These are phyloP conservation scores for Neonectria magnoliae DNA, from an alignment of 2,329 filamentous ascomycete species.

Conservation along the genomic window DNA sequence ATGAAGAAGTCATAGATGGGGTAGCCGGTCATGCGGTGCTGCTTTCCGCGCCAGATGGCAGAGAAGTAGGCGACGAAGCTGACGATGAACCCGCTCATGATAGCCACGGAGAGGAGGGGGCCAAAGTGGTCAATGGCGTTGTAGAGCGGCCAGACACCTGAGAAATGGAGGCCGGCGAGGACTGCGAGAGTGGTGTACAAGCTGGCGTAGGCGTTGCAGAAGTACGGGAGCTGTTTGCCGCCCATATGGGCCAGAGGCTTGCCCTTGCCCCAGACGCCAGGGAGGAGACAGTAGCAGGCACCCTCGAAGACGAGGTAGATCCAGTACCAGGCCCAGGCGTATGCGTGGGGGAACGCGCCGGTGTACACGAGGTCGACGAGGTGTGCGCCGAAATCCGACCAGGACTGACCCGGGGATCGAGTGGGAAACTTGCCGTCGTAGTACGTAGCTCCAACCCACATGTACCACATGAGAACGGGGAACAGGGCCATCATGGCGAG, in stretches of 20 bases:
- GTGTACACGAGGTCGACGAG: conserved; percentile 79
- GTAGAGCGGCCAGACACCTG: conserved; percentile 87
- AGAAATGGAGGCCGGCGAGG: conserved; percentile 78
- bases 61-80: conserved; percentile 88
- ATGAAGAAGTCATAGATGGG: conserved; percentile 93
- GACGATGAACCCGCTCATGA: conserved; percentile 87
- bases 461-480: conserved; percentile 97
- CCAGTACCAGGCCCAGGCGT: conserved; percentile 96
- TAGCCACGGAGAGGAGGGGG: conserved; percentile 90
- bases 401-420: conserved; percentile 72
- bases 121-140: conserved; percentile 96
- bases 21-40: conserved; percentile 92
- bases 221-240: conserved; percentile 90
- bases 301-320: conserved; percentile 87
- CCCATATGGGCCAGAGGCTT: conserved; percentile 86
- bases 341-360: conserved; percentile 82
- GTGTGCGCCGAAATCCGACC: conserved; percentile 76
- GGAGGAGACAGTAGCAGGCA: conserved; percentile 83
- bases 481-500: conserved; percentile 89
- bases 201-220: conserved; percentile 88
- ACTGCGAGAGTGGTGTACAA: conserved; percentile 87
- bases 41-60: conserved; percentile 78
- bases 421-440: conserved; percentile 86
- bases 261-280: conserved; percentile 87
- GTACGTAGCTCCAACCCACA: conserved; percentile 96